phyloP scores from a whole-genome alignment of 305 asterid genomes.

The Fraxinus sp. region DNA sequence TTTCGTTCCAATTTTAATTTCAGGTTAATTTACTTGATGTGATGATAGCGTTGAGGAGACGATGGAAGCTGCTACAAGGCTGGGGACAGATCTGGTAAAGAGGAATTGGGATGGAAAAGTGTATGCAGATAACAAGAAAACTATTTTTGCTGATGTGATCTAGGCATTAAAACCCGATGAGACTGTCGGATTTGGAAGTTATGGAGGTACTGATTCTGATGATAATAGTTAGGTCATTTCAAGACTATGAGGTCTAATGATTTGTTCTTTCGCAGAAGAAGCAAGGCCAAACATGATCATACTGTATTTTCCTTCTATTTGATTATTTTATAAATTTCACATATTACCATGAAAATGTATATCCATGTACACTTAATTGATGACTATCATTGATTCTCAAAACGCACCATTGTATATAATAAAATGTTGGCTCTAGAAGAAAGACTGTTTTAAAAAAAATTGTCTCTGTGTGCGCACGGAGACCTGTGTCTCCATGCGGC shows the following conservation, averaged over 20 bases:
- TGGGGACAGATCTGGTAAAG: slow-evolving; percentile 33
- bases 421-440: no score
- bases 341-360: background rate
- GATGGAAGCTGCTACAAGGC: slow-evolving; percentile 35
- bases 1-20: background rate
- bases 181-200: slow-evolving; percentile 9
- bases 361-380: no score
- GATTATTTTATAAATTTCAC: background rate
- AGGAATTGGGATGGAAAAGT: slow-evolving; percentile 35
- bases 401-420: no score
- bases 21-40: background rate
- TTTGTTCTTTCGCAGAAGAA: background rate
- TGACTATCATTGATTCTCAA: no score
- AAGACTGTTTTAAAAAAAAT: no score
- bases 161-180: slow-evolving; percentile 28
- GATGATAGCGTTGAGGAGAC: slow-evolving; percentile 31
- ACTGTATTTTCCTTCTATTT: background rate
- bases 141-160: slow-evolving; percentile 26
- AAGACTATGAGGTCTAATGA: slow-evolving; percentile 13
- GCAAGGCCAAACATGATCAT: background rate
- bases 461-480: no score
- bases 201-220: slow-evolving; percentile 24
- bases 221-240: slow-evolving; percentile 8
- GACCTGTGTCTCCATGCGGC: no score
- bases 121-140: slow-evolving; percentile 32